Base-by-base conservation (phyloP, 164 flowering plant genomes). In the Liquidambar formosana region DNA sequence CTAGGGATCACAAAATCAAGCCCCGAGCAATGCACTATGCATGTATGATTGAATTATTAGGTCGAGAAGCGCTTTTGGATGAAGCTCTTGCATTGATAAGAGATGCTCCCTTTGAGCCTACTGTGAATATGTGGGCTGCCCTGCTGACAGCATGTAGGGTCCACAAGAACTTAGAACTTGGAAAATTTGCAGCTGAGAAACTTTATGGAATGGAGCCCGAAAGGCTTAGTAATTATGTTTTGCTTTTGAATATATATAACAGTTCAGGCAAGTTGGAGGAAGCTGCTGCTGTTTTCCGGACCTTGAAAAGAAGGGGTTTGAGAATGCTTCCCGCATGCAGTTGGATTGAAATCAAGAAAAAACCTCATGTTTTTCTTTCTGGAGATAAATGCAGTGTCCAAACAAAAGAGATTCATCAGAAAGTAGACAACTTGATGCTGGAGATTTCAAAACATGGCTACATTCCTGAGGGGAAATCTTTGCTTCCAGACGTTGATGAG, bases 401-500 rank as follows among this genome's bases (percentile, higher is more conserved):
- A 71, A 73, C 79, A 3, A 59, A 77, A 66, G 86, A 81, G 69
- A 85, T 91, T 11, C 84, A 82, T 74, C 63, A 76, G 65, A 84
- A 77, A 62, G 67, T 89, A 57, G 87, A 84, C 44, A 53, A 73
- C 3, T 66, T 93, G 74, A 86, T 86, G 86, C 46, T 66, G 67
- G 84, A 88, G 71, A 83, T 93, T 53, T 65, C 79, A 21, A 77
- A 78, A 61, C 71, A 72, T 33, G 97, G 91, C n/a, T 91, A 93
- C 69, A 71, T 75, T 26, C 80, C 84, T 1, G 72, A 77, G 47
- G 65, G 61, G 38, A 80, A 73, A 45, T 74, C 73, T 66, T 66
- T 88, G 78, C 96, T 91, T 77, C 89, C 95, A 61, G 98, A 93
- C 78, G 95, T 89, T n/a, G 87, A 85, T 66, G 92, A 87, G 69